Conservation (phyloP, 2,329 filamentous ascomycete species). For the Diaporthe citrichinensis region DNA sequence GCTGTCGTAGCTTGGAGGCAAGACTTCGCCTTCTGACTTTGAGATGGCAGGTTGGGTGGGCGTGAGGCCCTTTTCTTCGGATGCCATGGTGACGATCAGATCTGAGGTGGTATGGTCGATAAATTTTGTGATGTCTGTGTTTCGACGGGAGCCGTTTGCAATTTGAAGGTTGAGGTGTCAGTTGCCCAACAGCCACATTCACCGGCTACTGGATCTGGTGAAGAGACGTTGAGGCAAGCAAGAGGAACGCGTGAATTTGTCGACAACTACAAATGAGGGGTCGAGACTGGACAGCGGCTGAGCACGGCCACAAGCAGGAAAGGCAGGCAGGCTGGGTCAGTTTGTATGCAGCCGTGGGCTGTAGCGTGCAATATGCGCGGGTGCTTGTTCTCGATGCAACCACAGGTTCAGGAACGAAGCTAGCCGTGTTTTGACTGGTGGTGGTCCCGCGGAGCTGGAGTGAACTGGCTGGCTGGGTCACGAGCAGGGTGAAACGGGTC, state of each 20-base stretch:
- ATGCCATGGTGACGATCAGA: slow-evolving; percentile 2
- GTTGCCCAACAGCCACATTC: background rate
- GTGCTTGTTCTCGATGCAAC: slow-evolving; percentile 17
- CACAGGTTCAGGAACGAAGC: slow-evolving; percentile 19
- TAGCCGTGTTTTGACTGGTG: slow-evolving; percentile 24
- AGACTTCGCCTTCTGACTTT: slow-evolving; percentile 7
- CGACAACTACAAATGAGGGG: slow-evolving; percentile 17
- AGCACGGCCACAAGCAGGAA: slow-evolving; percentile 8
- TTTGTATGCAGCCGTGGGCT: background rate
- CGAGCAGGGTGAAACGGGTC: slow-evolving; percentile 30
- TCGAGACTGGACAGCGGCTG: slow-evolving; percentile 10
- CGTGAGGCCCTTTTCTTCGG: slow-evolving; percentile 29
- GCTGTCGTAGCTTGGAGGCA: slow-evolving; percentile 5
- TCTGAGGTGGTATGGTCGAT: background rate
- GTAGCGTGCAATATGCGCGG: background rate
- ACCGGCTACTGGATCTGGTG: background rate
- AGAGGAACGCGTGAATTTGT: background rate
- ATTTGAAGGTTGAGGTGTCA: background rate
- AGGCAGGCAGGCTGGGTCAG: background rate
- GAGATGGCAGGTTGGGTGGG: slow-evolving; percentile 22
- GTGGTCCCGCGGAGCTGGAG: slow-evolving; percentile 20
- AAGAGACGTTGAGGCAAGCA: background rate
- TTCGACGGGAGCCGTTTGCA: background rate
- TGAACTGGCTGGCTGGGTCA: slow-evolving; percentile 14
- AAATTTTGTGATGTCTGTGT: background rate